phyloP scores from a whole-genome alignment of 176 grass and related monocot species.

The sorghum (Sorghum bicolor) region DNA sequence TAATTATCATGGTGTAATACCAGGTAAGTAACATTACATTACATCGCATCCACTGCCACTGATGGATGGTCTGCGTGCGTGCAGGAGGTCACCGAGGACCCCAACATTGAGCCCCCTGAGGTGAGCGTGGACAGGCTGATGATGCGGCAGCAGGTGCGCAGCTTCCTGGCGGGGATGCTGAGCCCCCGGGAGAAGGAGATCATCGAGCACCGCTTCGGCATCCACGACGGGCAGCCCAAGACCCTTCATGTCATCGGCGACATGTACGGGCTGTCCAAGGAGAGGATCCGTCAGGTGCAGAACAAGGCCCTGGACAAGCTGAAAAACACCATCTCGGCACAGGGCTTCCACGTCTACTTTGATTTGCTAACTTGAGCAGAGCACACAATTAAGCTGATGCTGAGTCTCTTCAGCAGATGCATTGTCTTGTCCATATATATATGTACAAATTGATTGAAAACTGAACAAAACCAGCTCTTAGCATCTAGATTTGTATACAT shows the following conservation, averaged over 20 bases:
- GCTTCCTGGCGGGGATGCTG: slow-evolving; percentile 58
- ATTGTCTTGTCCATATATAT: not conserved
- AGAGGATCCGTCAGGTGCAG: slow-evolving; percentile 86
- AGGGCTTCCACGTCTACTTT: slow-evolving; percentile 68
- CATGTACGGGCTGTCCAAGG: slow-evolving; percentile 75
- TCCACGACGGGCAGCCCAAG: slow-evolving; percentile 56
- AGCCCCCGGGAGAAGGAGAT: slow-evolving; percentile 80
- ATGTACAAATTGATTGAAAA: not conserved
- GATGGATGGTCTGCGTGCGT: not conserved
- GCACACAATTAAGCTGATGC: not conserved
- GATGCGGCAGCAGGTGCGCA: slow-evolving; percentile 71
- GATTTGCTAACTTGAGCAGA: slow-evolving; percentile 46
- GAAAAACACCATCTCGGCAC: slow-evolving; percentile 35
- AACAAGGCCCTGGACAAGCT: slow-evolving; percentile 69
- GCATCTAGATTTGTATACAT: slow-evolving; percentile 13
- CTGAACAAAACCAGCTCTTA: not conserved
- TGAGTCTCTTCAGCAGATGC: not conserved
- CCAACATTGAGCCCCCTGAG: slow-evolving; percentile 58
- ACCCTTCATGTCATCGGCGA: slow-evolving; percentile 71
- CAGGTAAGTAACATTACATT: not conserved
- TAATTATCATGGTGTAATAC: no score
- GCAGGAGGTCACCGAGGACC: slow-evolving; percentile 78
- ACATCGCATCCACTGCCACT: not conserved
- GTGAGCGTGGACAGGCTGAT: slow-evolving; percentile 49
- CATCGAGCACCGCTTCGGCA: slow-evolving; percentile 74